phyloP scores from a whole-genome alignment of 2,329 filamentous ascomycete species.

The Penicillium sp. region DNA sequence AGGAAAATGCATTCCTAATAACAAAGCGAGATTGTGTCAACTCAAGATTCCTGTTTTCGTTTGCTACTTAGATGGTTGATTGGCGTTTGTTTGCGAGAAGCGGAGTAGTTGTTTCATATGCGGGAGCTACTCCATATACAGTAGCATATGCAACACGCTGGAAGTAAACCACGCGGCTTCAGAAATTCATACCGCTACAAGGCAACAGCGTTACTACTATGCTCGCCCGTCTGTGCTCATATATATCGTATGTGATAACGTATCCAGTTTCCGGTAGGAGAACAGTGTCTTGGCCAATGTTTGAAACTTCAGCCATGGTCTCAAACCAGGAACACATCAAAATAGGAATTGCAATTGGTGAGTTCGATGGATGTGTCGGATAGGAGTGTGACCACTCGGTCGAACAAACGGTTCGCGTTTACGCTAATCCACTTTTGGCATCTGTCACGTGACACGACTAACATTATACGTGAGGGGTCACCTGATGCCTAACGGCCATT shows the following conservation, averaged over 20 bases:
- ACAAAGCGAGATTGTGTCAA: no score
- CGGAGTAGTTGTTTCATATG: no score
- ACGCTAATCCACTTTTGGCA: not conserved
- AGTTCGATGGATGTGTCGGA: not conserved
- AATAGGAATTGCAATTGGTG: not conserved
- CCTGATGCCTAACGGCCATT: conserved; percentile 4
- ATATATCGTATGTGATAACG: not conserved
- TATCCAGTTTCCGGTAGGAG: not conserved
- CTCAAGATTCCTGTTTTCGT: no score
- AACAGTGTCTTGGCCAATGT: not conserved
- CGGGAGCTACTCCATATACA: no score
- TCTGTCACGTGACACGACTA: not conserved
- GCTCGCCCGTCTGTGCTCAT: not conserved
- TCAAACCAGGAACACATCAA: not conserved
- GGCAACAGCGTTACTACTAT: no score
- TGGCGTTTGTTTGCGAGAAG: no score
- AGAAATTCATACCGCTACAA: no score
- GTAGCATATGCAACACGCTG: no score
- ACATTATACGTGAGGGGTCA: not conserved
- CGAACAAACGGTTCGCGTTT: not conserved
- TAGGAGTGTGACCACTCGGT: not conserved
- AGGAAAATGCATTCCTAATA: no score
- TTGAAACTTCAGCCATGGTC: not conserved
- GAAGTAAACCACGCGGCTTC: no score
- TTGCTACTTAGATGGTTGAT: no score